Conservation (phyloP, 164 flowering plant species). For the Houttuynia cordata region DNA sequence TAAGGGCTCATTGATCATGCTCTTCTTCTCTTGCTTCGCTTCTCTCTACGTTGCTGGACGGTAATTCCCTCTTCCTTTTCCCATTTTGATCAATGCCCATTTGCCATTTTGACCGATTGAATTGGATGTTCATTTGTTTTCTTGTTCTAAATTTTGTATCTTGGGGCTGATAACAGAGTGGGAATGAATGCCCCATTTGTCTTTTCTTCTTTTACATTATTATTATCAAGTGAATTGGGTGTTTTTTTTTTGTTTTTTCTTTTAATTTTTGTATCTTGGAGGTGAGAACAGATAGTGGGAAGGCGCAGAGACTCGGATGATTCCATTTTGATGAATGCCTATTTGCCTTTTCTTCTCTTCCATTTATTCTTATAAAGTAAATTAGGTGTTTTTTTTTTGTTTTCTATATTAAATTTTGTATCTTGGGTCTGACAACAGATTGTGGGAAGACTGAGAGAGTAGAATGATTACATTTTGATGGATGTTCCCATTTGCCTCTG, state of each 20-base stretch:
- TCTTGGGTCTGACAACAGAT: neutral
- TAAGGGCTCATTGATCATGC: conserved; percentile 46
- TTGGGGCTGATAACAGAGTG: no score
- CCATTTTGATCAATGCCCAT: neutral
- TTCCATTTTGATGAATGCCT: no score
- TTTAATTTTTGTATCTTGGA: neutral
- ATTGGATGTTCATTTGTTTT: neutral
- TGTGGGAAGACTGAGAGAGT: no score
- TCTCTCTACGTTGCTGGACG: conserved; percentile 96
- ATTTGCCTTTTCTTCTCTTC: no score
- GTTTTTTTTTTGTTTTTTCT: neutral
- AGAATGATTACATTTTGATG: no score
- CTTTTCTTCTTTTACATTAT: no score
- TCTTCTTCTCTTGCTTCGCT: conserved; percentile 82
- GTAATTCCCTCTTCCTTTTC: conserved; percentile 19
- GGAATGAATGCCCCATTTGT: no score
- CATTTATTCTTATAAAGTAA: no score
- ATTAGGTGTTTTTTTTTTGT: no score
- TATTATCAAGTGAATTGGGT: neutral
- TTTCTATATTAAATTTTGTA: neutral
- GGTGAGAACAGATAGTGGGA: conserved; percentile 69
- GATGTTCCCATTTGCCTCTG: no score
- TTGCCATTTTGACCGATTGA: neutral
- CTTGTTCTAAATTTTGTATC: neutral
- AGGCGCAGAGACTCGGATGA: conserved; percentile 72